phyloP scores from a whole-genome alignment of 768 basidiomycete genomes.

The Obba rivulosa region DNA sequence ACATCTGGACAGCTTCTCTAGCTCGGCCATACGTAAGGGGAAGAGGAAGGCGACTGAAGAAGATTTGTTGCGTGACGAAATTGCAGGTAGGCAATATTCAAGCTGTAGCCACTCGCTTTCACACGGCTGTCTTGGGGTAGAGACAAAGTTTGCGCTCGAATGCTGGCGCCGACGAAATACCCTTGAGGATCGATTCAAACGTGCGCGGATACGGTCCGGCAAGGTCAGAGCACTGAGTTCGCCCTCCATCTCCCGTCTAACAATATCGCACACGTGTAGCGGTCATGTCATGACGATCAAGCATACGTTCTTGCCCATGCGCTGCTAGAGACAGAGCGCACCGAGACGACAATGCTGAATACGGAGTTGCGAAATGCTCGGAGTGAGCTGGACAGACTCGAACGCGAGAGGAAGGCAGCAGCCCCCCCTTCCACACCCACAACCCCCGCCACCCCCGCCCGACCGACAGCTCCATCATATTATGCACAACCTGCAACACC shows the following conservation, averaged over 20 bases:
- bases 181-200: slow-evolving; percentile 55
- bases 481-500: slow-evolving; percentile 28
- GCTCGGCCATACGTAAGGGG: slow-evolving; percentile 39
- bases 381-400: slow-evolving; percentile 59
- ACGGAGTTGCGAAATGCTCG: slow-evolving; percentile 59
- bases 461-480: slow-evolving; percentile 10
- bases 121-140: slow-evolving; percentile 30
- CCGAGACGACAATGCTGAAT: slow-evolving; percentile 50
- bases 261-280: slow-evolving; percentile 33
- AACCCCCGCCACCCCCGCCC: slow-evolving; percentile 9
- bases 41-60: slow-evolving; percentile 52
- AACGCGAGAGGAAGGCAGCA: slow-evolving; percentile 60
- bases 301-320: slow-evolving; percentile 58
- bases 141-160: slow-evolving; percentile 64
- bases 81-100: slow-evolving; percentile 38
- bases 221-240: slow-evolving; percentile 47
- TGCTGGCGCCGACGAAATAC: slow-evolving; percentile 54
- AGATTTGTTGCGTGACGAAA: slow-evolving; percentile 41
- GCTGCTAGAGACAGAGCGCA: slow-evolving; percentile 60
- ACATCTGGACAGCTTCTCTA: background rate
- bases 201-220: slow-evolving; percentile 46
- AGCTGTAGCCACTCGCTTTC: background rate
- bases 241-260: background rate
- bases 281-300: slow-evolving; percentile 56
- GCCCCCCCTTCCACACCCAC: slow-evolving; percentile 15